Evolutionary conservation across 148 eudicot genomes (phyloP), one percentile per base, ranked within the genome.

Genomic region (Amaranthus palmeri): DNA sequence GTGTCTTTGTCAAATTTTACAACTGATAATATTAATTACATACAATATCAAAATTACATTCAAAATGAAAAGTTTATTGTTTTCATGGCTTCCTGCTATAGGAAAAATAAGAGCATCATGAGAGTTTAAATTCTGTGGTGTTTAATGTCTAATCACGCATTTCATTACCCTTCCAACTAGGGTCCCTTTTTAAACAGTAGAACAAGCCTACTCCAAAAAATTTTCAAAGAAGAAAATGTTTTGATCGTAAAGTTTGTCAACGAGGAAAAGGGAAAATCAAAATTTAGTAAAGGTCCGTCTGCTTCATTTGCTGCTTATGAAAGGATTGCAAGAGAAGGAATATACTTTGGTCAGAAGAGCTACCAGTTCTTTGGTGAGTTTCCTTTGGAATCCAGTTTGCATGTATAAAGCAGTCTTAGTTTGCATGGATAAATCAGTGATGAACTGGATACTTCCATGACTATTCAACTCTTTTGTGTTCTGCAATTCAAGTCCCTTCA

Each of bases 141-240:
- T 41, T n/a, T 52, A 2, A 18, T 25, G 13, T 49, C 25, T 68
- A 53, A 40, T 54, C 13, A 69, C 18, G 1, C 13, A n/a, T 73
- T 6, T 46, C 14, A 11, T 54, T 13, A 1, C 40, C 44, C 59
- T 43, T 48, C 61, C 13, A 54, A 18, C 49, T 78, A 88, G 92
- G 97, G 93, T 36, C 95, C 97, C 14, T 85, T 17, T 79, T 70
- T 92, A 44, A 74, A 72, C 62, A 66, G 69, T 54, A 75, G 83
- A 14, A 73, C 78, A 64, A 90, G 87, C 69, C 91, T 83, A 65
- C 69, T 92, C 0, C 96, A 92, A 49, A 85, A 87, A 76, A 66
- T 61, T 15, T 40, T 88, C 7, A 85, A 87, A 54, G 97, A 92
- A 67, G 88, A 88, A 18, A 92, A 90, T 42, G 86, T 92, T 7